Conservation (phyloP, 2,329 filamentous ascomycete species). For the Verticillium tricorpus region DNA sequence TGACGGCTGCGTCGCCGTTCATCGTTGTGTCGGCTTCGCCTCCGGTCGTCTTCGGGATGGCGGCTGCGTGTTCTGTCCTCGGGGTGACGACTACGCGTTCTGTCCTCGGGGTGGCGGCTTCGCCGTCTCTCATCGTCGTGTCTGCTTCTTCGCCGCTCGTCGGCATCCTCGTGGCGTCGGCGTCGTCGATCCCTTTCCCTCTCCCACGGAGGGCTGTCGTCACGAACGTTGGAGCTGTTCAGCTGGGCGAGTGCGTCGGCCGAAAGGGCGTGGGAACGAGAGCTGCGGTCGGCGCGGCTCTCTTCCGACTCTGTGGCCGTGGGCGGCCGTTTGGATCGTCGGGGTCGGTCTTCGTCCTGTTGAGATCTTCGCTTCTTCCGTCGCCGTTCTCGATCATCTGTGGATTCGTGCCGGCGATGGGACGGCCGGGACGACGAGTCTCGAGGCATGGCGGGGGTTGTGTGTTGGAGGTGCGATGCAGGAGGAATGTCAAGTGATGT, state of each 20-base stretch:
- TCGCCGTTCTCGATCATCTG: slow-evolving; percentile 26
- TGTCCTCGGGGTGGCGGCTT: slow-evolving; percentile 8
- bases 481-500: slow-evolving; percentile 17
- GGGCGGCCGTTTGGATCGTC: slow-evolving; percentile 21
- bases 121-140: slow-evolving; percentile 15
- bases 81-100: slow-evolving; percentile 13
- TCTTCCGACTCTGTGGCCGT: slow-evolving; percentile 26
- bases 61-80: slow-evolving; percentile 3
- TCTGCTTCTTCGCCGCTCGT: slow-evolving; percentile 13
- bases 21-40: slow-evolving; percentile 9
- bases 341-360: slow-evolving; percentile 14
- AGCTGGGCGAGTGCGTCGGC: slow-evolving; percentile 61
- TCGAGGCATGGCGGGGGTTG: slow-evolving; percentile 3
- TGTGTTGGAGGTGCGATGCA: slow-evolving; percentile 26
- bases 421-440: slow-evolving; percentile 26
- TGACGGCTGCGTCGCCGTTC: slow-evolving; percentile 15
- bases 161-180: slow-evolving; percentile 3
- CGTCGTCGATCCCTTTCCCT: slow-evolving; percentile 27
- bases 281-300: slow-evolving; percentile 18
- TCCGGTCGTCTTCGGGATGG: slow-evolving; percentile 11
- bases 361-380: slow-evolving; percentile 28
- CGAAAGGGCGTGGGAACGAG: slow-evolving; percentile 30
- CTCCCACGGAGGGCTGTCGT: slow-evolving; percentile 19
- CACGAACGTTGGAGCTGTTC: slow-evolving; percentile 27
- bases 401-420: slow-evolving; percentile 22